These are phyloP conservation scores for Tuctoria greenei DNA, from an alignment of 176 grass and related monocot species.

Conservation along the genomic window DNA sequence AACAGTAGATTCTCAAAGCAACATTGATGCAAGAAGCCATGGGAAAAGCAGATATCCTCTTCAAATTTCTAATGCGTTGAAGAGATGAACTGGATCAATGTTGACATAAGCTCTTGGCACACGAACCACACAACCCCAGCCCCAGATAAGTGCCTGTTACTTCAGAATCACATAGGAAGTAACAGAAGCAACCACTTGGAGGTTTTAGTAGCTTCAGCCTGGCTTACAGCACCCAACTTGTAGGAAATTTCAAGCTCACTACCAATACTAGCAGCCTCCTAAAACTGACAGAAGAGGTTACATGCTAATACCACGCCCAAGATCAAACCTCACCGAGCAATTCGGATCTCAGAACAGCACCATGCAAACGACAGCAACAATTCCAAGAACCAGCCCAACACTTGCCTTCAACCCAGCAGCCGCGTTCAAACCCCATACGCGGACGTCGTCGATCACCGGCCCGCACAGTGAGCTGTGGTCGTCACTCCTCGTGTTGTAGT, in stretches of 20 bases:
- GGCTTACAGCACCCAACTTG: slow-evolving; percentile 37
- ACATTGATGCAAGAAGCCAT: neutral
- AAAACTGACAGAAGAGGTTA: slow-evolving; percentile 15
- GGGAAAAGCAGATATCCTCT: too few relatives aligned
- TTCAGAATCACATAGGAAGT: slow-evolving; percentile 41
- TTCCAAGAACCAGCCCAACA: slow-evolving; percentile 37
- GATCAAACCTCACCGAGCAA: slow-evolving; percentile 2
- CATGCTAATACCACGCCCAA: neutral
- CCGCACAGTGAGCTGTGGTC: slow-evolving; percentile 81
- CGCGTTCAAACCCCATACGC: slow-evolving; percentile 63
- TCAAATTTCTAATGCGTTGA: slow-evolving; percentile 2
- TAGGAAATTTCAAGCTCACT: slow-evolving; percentile 37
- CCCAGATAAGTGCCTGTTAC: slow-evolving; percentile 36
- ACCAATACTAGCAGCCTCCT: slow-evolving; percentile 51
- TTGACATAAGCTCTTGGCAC: slow-evolving; percentile 35
- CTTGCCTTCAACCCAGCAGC: slow-evolving; percentile 46
- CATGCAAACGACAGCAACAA: slow-evolving; percentile 35
- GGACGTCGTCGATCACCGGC: slow-evolving; percentile 71
- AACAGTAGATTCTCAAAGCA: neutral
- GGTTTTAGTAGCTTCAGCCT: slow-evolving; percentile 41
- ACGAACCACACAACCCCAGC: slow-evolving; percentile 15
- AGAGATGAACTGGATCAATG: slow-evolving; percentile 27
- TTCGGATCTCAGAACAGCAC: slow-evolving; percentile 60
- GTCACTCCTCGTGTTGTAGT: slow-evolving; percentile 88
- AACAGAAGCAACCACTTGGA: slow-evolving; percentile 38